Evolutionary conservation across 768 basidiomycete species (phyloP), one percentile per base, ranked within the genome.

Genomic region (Tricholoma sp.): DNA sequence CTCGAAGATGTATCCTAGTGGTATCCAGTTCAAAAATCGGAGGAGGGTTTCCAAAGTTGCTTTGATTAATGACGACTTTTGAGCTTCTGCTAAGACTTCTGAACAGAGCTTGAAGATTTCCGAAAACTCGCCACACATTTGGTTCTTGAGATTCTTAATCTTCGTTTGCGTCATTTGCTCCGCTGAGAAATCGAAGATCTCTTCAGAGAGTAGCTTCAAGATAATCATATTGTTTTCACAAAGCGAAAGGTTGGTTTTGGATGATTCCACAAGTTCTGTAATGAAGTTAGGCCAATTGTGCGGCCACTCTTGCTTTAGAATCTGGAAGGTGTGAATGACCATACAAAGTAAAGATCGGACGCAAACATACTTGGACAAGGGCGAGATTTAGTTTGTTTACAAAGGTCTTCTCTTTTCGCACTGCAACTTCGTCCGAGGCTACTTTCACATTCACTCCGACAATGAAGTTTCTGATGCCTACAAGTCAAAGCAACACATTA

Each of bases 151-250:
- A 63, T 92, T 89, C 75, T 96, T 98, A 64, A 94, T 95, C 78
- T 96, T 98, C 10, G 88, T 88, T 72, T 97, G 94, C 0, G 95
- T 98, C 94, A 99, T 90, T 72, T 96, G 93, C 65, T 99, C 97
- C 4, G 97, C 94, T 2, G 94, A 97, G 73, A 89, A 99, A 72
- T 99, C 97, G 68, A 99, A 99, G 57, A 99, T 92, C 71, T 99
- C 97, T 69, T 99, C 97, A 0, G 93, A 96, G 14, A 98, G 81
- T 10, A 99, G 81, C 67, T 92, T 91, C 64, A 98, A 81, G 70
- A 99, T 98, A 71, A 94, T 83, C 97, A 99, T 99, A 76, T 99
- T 99, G 81, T 99, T 99, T 76, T 99, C 97, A 80, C 97, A 98
- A 27, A 98, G 83, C 1, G 91, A 87, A 32, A 98, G 83, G 68